Percentiles rank a stretch among this genome's conserved stretches.
These are phyloP conservation scores for Penicillium ochrochloron DNA, from an alignment of 495 filamentous ascomycete species.

Conservation along the genomic window DNA sequence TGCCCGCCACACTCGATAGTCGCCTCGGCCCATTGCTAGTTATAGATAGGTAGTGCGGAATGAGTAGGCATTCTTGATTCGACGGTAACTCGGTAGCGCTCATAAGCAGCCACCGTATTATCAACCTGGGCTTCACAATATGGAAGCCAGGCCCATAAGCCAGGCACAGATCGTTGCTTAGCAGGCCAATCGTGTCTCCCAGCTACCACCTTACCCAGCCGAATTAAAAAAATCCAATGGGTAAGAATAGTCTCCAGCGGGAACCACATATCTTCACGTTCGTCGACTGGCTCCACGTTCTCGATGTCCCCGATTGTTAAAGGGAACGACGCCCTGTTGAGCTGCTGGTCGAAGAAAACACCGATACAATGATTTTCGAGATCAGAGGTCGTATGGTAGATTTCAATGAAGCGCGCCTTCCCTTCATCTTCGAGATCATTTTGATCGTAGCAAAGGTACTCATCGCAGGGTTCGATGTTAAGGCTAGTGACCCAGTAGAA, in stretches of 20 bases:
- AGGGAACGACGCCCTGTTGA: conserved; percentile 22
- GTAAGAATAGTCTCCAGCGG: conserved; percentile 45
- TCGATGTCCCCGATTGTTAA: conserved; percentile 21
- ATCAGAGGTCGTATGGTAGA: conserved; percentile 18
- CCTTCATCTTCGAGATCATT: conserved; percentile 22
- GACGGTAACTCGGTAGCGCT: conserved; percentile 19
- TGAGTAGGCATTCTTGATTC: conserved; percentile 2
- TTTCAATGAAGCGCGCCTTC: conserved; percentile 24
- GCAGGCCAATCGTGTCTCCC: conserved; percentile 5
- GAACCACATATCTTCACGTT: conserved; percentile 39
- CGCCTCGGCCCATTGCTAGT: too few relatives aligned
- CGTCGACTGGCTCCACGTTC: conserved; percentile 20
- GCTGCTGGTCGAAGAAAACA: conserved; percentile 28
- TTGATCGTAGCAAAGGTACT: conserved; percentile 15
- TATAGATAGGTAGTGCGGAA: too few relatives aligned
- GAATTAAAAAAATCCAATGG: conserved; percentile 41
- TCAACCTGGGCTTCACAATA: conserved; percentile 27
- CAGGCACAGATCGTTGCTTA: conserved; percentile 10
- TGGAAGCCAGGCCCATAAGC: conserved; percentile 24
- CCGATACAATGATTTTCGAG: conserved; percentile 23
- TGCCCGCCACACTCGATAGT: too few relatives aligned
- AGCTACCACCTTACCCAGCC: conserved; percentile 31
- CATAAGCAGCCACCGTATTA: conserved; percentile 24
- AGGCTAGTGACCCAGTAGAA: conserved; percentile 32
- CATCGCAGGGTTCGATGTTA: conserved; percentile 17